Evolutionary conservation across 139 green algal species (phyloP).

Genomic region (Micractinium conductrix): DNA sequence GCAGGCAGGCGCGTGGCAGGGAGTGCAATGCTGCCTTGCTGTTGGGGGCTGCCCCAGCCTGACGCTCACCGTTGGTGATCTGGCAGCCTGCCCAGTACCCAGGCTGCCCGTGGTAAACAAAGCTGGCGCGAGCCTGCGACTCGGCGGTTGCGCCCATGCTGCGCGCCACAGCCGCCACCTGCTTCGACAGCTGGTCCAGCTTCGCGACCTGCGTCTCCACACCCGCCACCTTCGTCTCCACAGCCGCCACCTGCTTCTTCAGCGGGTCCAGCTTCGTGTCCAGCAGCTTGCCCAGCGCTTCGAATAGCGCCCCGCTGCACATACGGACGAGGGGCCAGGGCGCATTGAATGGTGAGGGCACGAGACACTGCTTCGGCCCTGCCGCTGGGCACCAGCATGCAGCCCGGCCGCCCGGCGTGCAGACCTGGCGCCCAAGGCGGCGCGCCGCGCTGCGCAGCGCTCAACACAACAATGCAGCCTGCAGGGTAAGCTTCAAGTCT

Average conservation of each 20-base stretch:
- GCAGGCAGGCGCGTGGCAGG: not conserved
- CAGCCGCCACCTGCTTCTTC: not conserved
- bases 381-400: not conserved
- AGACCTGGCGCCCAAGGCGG: not conserved
- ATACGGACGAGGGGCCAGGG: not conserved
- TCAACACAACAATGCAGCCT: no score
- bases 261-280: no score
- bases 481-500: no score
- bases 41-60: not conserved
- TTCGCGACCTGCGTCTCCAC: not conserved
- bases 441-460: no score
- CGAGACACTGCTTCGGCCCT: not conserved
- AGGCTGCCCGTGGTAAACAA: not conserved
- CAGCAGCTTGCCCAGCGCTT: not conserved
- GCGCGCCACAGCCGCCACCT: not conserved
- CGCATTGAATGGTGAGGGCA: not conserved
- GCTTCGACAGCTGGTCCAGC: not conserved
- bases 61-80: not conserved
- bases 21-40: not conserved
- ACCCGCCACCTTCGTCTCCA: not conserved
- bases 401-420: not conserved
- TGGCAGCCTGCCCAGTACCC: not conserved
- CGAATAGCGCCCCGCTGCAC: not conserved
- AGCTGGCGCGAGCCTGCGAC: not conserved
- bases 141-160: not conserved